Percentiles rank a stretch among this genome's conserved stretches.
phyloP scores from a whole-genome alignment of 108 stramenopile genomes.

The Fistulifera solaris region DNA sequence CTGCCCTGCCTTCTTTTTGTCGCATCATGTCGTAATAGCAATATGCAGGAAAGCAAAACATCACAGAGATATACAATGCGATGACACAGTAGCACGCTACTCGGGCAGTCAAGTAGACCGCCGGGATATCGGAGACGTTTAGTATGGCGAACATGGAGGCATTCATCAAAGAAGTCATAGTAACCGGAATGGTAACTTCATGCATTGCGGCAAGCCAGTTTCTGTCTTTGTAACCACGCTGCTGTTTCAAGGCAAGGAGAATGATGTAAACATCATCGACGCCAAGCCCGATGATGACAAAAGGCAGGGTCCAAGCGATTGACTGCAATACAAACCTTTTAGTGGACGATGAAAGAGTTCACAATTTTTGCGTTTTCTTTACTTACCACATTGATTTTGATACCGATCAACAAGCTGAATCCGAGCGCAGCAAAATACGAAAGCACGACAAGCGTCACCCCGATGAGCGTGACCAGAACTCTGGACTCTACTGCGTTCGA shows the following conservation, averaged over 20 bases:
- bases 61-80: slow-evolving; percentile 23
- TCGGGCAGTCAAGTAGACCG: slow-evolving; percentile 28
- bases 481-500: slow-evolving; percentile 28
- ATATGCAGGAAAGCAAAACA: slow-evolving; percentile 33
- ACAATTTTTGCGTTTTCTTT: not conserved
- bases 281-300: slow-evolving; percentile 34
- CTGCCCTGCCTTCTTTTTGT: slow-evolving; percentile 14
- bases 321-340: slow-evolving; percentile 6
- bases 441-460: slow-evolving; percentile 26
- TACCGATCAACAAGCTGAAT: slow-evolving; percentile 21
- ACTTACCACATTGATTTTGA: slow-evolving; percentile 16
- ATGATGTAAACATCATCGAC: slow-evolving; percentile 46
- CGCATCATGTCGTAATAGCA: slow-evolving; percentile 35
- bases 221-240: slow-evolving; percentile 10
- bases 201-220: slow-evolving; percentile 25
- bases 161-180: slow-evolving; percentile 35
- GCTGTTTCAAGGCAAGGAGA: slow-evolving; percentile 24
- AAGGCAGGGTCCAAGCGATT: slow-evolving; percentile 44
- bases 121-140: slow-evolving; percentile 25
- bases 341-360: not conserved
- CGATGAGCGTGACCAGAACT: slow-evolving; percentile 24
- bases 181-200: slow-evolving; percentile 28
- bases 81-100: slow-evolving; percentile 22
- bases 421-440: slow-evolving; percentile 36
- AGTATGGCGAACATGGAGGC: slow-evolving; percentile 23